These are phyloP conservation scores for Lactarius psammicola DNA, from an alignment of 768 basidiomycete species.

Conservation along the genomic window DNA sequence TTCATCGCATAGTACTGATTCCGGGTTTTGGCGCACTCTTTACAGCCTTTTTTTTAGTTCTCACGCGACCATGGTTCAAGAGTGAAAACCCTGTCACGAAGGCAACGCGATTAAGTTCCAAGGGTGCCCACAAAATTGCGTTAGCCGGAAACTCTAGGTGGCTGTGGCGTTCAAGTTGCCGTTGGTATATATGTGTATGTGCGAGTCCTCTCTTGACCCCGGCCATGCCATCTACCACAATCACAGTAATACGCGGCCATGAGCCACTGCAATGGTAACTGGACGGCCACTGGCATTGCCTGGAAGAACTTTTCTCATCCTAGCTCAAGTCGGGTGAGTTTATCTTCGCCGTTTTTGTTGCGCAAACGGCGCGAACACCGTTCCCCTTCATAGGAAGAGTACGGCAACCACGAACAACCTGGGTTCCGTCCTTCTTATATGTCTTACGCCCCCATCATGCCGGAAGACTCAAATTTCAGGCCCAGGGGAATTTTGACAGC, in stretches of 20 bases:
- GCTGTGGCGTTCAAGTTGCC: neutral
- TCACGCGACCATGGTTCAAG: neutral
- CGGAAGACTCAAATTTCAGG: neutral
- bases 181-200: neutral
- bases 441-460: neutral
- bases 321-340: neutral
- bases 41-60: neutral
- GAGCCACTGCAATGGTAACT: neutral
- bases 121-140: neutral
- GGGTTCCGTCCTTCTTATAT: neutral
- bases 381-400: neutral
- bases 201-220: neutral
- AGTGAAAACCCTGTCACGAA: neutral
- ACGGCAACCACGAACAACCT: neutral
- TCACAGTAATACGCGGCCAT: neutral
- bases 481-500: neutral
- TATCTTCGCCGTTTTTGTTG: neutral
- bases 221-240: neutral
- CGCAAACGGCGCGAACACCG: neutral
- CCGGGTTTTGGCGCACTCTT: neutral
- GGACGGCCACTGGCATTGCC: neutral
- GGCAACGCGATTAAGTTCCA: neutral
- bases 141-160: neutral
- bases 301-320: neutral
- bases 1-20: neutral